These are phyloP conservation scores for Annulohypoxylon nitens DNA, from an alignment of 495 filamentous ascomycete species.

Conservation along the genomic window DNA sequence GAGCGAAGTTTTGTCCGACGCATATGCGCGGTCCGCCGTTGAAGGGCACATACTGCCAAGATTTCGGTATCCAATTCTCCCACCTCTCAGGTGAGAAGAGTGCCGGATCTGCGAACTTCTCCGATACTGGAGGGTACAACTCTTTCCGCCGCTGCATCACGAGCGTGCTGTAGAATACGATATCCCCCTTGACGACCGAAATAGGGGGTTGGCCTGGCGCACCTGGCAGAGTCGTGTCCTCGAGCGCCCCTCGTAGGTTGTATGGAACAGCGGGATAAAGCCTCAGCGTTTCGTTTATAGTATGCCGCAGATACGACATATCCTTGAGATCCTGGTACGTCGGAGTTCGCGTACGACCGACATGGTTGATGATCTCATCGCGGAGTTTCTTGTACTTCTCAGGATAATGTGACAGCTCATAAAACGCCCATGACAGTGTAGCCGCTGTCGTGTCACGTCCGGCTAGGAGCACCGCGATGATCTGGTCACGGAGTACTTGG, in stretches of 20 bases:
- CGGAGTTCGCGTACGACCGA: slow-evolving; percentile 49
- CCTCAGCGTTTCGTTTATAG: slow-evolving; percentile 63
- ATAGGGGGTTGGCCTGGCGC: slow-evolving; percentile 56
- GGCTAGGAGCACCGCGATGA: slow-evolving; percentile 70
- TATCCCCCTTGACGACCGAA: slow-evolving; percentile 53
- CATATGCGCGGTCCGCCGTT: slow-evolving; percentile 70
- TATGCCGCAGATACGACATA: slow-evolving; percentile 57
- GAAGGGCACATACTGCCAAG: slow-evolving; percentile 74
- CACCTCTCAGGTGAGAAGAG: slow-evolving; percentile 70
- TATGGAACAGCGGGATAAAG: slow-evolving; percentile 66
- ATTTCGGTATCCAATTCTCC: slow-evolving; percentile 64
- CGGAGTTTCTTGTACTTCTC: slow-evolving; percentile 62
- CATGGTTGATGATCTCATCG: slow-evolving; percentile 52
- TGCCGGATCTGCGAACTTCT: slow-evolving; percentile 60
- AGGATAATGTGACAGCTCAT: slow-evolving; percentile 64
- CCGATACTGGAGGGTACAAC: slow-evolving; percentile 58
- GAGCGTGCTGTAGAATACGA: slow-evolving; percentile 59
- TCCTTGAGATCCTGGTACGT: slow-evolving; percentile 58
- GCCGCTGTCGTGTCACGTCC: slow-evolving; percentile 73
- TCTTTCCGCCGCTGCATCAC: slow-evolving; percentile 67
- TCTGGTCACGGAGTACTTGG: slow-evolving; percentile 68
- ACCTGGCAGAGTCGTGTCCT: slow-evolving; percentile 60
- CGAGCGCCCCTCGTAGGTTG: slow-evolving; percentile 61
- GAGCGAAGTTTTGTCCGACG: slow-evolving; percentile 66
- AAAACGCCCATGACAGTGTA: slow-evolving; percentile 69